Conservation (phyloP, 2,329 filamentous ascomycete genomes). For the Stachybotrys elegans region DNA sequence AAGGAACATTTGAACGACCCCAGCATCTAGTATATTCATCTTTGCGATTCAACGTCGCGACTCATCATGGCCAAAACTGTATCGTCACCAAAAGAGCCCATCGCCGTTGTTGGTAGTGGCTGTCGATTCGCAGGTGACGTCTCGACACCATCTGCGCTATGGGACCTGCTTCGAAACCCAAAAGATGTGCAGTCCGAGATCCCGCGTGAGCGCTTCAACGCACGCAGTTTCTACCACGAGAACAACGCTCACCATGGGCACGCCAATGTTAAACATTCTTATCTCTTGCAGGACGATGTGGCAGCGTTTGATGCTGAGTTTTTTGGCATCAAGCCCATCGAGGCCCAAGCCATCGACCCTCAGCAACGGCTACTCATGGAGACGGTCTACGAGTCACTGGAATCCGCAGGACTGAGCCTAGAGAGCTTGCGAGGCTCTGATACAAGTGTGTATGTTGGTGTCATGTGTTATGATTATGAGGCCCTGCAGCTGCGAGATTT, state of each 20-base stretch:
- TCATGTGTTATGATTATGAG: conserved; percentile 21
- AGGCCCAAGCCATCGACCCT: conserved; percentile 21
- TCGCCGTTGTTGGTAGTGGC: conserved; percentile 32
- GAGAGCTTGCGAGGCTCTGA: not conserved
- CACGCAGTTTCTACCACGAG: conserved; percentile 15
- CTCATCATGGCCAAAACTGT: too few relatives aligned
- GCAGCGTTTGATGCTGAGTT: conserved; percentile 16
- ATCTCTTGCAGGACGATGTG: conserved; percentile 1
- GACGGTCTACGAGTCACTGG: conserved; percentile 18
- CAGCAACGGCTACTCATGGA: conserved; percentile 21
- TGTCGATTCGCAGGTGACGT: conserved; percentile 32
- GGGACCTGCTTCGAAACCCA: conserved; percentile 24
- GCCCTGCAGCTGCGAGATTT: conserved; percentile 18
- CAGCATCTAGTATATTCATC: too few relatives aligned
- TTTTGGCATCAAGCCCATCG: conserved; percentile 17
- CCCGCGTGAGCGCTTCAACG: conserved; percentile 18
- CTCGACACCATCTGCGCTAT: conserved; percentile 27
- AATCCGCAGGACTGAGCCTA: conserved; percentile 10
- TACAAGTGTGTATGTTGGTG: conserved; percentile 15
- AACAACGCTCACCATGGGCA: conserved; percentile 26
- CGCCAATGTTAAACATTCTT: conserved; percentile 6
- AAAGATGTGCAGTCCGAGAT: conserved; percentile 26
- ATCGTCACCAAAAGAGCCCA: not conserved
- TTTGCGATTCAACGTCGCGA: too few relatives aligned
- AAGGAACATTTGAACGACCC: too few relatives aligned